Evolutionary conservation across 2,329 filamentous ascomycete genomes (phyloP).

Genomic region (Cladosporium sp.): DNA sequence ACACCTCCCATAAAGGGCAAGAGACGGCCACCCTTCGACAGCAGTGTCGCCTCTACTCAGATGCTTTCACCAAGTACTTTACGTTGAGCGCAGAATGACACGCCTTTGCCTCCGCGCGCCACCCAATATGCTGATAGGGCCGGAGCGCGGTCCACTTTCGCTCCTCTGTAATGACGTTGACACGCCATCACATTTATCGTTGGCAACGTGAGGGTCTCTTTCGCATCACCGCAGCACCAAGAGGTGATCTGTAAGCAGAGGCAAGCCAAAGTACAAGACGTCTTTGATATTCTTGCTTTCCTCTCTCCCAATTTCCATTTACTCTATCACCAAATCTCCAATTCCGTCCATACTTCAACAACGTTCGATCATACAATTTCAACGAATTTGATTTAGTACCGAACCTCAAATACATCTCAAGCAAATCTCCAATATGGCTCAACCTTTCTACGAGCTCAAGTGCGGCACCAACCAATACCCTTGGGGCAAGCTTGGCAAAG

Average conservation of each 20-base stretch:
- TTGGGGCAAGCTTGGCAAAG: slow-evolving; percentile 68
- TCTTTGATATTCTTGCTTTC: background rate
- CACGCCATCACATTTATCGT: slow-evolving; percentile 12
- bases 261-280: slow-evolving; percentile 5
- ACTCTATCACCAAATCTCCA: background rate
- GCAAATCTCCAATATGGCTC: slow-evolving; percentile 41
- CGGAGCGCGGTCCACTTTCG: slow-evolving; percentile 18
- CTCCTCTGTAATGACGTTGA: slow-evolving; percentile 17
- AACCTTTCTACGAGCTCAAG: slow-evolving; percentile 55
- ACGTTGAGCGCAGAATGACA: background rate
- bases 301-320: background rate
- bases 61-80: background rate
- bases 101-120: slow-evolving; percentile 1
- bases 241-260: slow-evolving; percentile 10
- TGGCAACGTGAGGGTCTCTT: slow-evolving; percentile 4
- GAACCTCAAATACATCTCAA: background rate
- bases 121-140: background rate
- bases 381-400: background rate
- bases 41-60: background rate
- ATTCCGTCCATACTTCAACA: background rate
- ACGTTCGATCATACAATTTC: background rate
- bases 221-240: slow-evolving; percentile 12
- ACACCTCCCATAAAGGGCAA: background rate
- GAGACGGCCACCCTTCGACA: background rate
- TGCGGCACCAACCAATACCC: slow-evolving; percentile 63